These are phyloP conservation scores for Backusella tarrabulga DNA, from an alignment of 192 early-diverging fungal species.

Conservation along the genomic window DNA sequence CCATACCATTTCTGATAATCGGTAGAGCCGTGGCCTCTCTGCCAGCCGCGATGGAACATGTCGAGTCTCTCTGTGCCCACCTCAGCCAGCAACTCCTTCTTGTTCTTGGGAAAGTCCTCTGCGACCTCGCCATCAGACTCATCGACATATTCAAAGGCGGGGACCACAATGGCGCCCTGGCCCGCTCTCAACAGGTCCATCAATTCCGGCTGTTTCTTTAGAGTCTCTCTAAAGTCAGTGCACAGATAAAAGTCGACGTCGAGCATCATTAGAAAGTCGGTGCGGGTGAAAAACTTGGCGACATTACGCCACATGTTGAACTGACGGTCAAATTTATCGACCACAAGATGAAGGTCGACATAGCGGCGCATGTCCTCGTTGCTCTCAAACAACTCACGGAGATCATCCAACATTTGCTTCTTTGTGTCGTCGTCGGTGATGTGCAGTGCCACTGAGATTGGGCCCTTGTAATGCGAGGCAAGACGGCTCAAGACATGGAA, in stretches of 20 bases:
- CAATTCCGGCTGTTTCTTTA: constrained; percentile 33
- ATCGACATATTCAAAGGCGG: constrained; percentile 57
- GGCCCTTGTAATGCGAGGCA: constrained; percentile 50
- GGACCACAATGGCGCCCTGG: constrained; percentile 50
- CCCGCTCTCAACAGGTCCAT: constrained; percentile 45
- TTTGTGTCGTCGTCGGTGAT: constrained; percentile 51
- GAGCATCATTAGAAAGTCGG: constrained; percentile 57
- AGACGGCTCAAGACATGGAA: constrained; percentile 46
- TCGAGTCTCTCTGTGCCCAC: constrained; percentile 46
- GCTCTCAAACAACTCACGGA: constrained; percentile 42
- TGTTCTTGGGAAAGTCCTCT: constrained; percentile 49
- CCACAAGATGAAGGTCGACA: constrained; percentile 59
- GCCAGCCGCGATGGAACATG: constrained; percentile 55
- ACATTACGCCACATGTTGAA: constrained; percentile 69
- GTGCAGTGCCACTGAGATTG: constrained; percentile 59
- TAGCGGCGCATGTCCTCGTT: constrained; percentile 48
- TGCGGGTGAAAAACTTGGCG: constrained; percentile 58
- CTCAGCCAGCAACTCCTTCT: constrained; percentile 40
- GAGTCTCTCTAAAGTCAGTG: constrained; percentile 45
- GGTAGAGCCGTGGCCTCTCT: constrained; percentile 54
- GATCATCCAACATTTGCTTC: constrained; percentile 42
- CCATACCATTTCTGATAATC: constrained; percentile 52
- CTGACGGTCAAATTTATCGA: constrained; percentile 59
- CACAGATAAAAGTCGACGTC: constrained; percentile 63
- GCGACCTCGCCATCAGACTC: constrained; percentile 49